Base-by-base conservation (phyloP, 352 stramenopile species). In the Pelagophyceae sp. region DNA sequence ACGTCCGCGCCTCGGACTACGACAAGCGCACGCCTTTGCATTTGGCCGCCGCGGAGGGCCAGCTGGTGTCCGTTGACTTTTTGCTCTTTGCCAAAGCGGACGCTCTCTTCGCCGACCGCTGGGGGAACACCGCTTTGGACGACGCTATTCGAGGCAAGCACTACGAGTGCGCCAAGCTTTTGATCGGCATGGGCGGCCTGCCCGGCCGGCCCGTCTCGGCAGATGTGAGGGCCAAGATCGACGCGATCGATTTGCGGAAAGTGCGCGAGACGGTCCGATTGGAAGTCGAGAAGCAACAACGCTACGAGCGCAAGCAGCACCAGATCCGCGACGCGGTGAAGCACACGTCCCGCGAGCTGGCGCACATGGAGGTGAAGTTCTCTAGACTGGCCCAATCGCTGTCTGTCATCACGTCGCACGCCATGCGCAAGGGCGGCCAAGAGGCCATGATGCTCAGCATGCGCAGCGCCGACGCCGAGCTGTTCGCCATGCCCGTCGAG, bases 1-100 rank as follows among this genome's bases (percentile, higher is more conserved):
- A 86, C 63, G 72, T 85, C 71, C 75, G 76, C 45, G 72, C 51
- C 31, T 20, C 35, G 0, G 83, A 87, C 79, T 87, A 87, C 74
- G 83, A 87, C 70, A 67, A 72, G 27, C 79, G 83, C 67, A 85
- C 82, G 51, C 82, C 83, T 17, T 70, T 86, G 37, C 83, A 87
- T 72, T 71, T 87, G 31, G 82, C 83, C 5, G 80, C 82, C 0
- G 79, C 79, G 33, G 83, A 85, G 69, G 83, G 83, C 51, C 80
- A 87, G 64, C 37, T 81, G 20, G 38, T 72, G 0, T 77, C 83
- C n/a, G 74, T 86, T 0, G 61, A 79, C 27, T 80, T 81, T 3
- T 78, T 86, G n/a, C 38, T 81, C 69, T 38, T 76, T 27, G 76
- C 77, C 54, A 82, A 81, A 29, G 81, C 78, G 11, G 80, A 83